Percentiles rank a stretch among this genome's conserved stretches.
Conservation (phyloP, 2,329 filamentous ascomycete genomes). For the Monilinia fructicola region DNA sequence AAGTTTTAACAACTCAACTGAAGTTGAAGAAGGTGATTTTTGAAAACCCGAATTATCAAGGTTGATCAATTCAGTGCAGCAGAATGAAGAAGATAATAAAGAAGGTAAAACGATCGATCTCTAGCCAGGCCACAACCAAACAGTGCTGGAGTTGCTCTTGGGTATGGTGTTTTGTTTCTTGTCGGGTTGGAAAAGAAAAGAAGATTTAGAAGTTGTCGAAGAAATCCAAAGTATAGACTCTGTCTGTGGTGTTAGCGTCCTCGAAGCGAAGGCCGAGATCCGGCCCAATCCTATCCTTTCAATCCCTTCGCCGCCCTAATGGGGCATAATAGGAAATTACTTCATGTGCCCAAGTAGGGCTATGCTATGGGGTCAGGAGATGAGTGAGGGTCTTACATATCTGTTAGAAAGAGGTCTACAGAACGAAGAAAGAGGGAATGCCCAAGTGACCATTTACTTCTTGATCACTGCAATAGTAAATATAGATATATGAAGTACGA, state of each 20-base stretch:
- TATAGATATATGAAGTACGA: neutral
- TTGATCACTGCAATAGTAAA: neutral
- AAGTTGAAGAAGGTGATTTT: neutral
- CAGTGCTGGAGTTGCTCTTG: neutral
- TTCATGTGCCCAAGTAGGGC: no score
- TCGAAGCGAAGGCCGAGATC: slow-evolving; percentile 7
- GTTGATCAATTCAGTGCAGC: neutral
- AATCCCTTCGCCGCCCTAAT: neutral
- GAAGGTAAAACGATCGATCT: slow-evolving; percentile 1
- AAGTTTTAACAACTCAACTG: neutral
- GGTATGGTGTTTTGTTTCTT: neutral
- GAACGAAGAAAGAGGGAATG: neutral
- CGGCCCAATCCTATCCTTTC: slow-evolving; percentile 1
- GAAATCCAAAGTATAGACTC: neutral
- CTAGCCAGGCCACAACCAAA: neutral
- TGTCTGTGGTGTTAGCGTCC: neutral
- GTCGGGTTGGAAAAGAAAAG: neutral
- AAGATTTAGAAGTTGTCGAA: neutral
- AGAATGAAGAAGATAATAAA: neutral
- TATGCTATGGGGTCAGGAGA: neutral
- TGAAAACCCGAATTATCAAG: neutral
- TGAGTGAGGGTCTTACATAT: neutral
- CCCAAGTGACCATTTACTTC: neutral
- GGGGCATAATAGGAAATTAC: neutral
- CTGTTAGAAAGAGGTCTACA: neutral